Base-by-base conservation (phyloP, 2,329 filamentous ascomycete genomes). In the Aspergillus sp. region DNA sequence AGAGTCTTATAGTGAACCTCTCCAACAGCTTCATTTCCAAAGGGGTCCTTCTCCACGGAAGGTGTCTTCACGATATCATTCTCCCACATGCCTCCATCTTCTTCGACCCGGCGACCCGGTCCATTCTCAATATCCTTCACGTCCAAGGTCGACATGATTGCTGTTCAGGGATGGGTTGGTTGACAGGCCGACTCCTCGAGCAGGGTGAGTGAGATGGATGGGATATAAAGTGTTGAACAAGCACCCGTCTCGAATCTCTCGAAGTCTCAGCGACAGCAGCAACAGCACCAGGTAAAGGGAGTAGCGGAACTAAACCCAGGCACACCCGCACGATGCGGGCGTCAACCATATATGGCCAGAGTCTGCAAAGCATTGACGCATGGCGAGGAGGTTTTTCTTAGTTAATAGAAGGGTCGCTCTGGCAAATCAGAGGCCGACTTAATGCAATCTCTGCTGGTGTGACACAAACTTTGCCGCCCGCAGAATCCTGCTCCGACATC, bases 1-100 rank as follows among this genome's bases (percentile, higher is more conserved):
- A 81, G 75, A 0, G 79, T 81, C 64, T 78, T 78, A 64, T 81
- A 83, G 58, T 83, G 76, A 52, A 82, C 75, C 50, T 78, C 76
- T 4, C 70, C 66, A 5, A 60, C 58, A 15, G 63, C 66, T 56
- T 76, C 73, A 55, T 72, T 61, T 1, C 72, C 72, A 51, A 75
- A 76, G 8, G 71, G 71, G 53, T 76, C 73, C 19, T 48, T 38
- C 13, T 58, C 58, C 8, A 60, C 50, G 30, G 58, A 30, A 8
- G 59, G 47, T 32, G 54, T 55, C 49, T 64, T 61, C 36, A 64
- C 53, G 41, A 63, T 61, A 13, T 62, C 63, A 5, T 49, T 41
- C 17, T 59, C 60, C 32, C 54, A 41, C 47, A 30, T 50, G 23
- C 25, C 25, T 6, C 21, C 49, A 17, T 64, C 51, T n/a, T 60